Evolutionary conservation across 1,139 yeast genomes (phyloP).

Genomic region (Sugiyamaella sp.): DNA sequence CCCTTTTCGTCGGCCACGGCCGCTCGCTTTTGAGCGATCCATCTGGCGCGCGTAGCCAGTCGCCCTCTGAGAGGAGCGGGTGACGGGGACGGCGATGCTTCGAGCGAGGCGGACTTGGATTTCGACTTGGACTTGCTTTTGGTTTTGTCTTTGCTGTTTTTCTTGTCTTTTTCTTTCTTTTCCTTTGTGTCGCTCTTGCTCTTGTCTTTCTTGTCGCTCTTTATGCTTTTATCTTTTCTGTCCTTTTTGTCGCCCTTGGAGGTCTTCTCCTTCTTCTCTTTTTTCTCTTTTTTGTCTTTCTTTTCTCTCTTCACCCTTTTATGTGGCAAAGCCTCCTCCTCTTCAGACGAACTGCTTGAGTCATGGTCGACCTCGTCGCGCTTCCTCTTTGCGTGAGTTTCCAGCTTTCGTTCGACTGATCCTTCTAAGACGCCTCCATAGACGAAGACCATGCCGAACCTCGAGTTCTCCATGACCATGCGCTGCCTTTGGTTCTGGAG

Average conservation of each 20-base stretch:
- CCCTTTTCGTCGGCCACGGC: slow-evolving; percentile 89
- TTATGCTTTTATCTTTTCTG: slow-evolving; percentile 33
- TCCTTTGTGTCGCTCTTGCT: slow-evolving; percentile 42
- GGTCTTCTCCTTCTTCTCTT: slow-evolving; percentile 57
- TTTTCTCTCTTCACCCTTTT: slow-evolving; percentile 28
- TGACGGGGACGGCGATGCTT: slow-evolving; percentile 28
- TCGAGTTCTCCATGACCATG: slow-evolving; percentile 66
- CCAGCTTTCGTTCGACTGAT: slow-evolving; percentile 68
- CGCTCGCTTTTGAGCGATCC: slow-evolving; percentile 87
- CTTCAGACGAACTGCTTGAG: slow-evolving; percentile 37
- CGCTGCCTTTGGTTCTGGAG: slow-evolving; percentile 33
- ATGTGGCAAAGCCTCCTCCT: slow-evolving; percentile 33
- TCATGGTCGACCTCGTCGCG: slow-evolving; percentile 39
- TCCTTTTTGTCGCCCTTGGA: slow-evolving; percentile 51
- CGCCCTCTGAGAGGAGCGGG: slow-evolving; percentile 57
- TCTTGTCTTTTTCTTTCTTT: slow-evolving; percentile 40
- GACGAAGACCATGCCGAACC: slow-evolving; percentile 86
- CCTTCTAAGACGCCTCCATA: slow-evolving; percentile 81
- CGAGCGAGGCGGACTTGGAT: slow-evolving; percentile 31
- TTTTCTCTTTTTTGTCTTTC: slow-evolving; percentile 30
- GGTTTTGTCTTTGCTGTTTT: slow-evolving; percentile 37
- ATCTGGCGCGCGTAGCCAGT: slow-evolving; percentile 77
- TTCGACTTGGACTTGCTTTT: slow-evolving; percentile 35
- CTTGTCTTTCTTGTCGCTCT: slow-evolving; percentile 33
- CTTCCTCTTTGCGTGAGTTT: slow-evolving; percentile 37